Conservation (phyloP, 1,139 yeast genomes). For the Yamadazyma dendronema region DNA sequence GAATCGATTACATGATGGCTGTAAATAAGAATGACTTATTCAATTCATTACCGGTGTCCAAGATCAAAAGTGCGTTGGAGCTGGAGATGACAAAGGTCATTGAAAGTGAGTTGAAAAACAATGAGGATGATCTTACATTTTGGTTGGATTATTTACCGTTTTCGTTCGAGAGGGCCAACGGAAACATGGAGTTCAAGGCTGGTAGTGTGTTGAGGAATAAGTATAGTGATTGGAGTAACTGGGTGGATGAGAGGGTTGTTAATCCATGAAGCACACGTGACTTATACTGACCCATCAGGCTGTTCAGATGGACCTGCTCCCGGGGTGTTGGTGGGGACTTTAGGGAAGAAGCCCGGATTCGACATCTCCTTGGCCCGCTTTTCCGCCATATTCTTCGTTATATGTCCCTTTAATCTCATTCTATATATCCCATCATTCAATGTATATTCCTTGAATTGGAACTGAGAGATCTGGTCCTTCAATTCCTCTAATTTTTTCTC, state of each 20-base stretch:
- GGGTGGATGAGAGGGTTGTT: constrained; percentile 75
- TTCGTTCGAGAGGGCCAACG: constrained; percentile 66
- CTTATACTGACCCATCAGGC: too few relatives aligned
- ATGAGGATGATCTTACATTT: constrained; percentile 30
- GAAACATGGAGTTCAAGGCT: constrained; percentile 64
- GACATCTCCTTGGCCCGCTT: constrained; percentile 40
- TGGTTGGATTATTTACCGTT: constrained; percentile 48
- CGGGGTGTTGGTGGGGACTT: constrained; percentile 39
- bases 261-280: constrained; percentile 27
- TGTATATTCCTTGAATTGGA: constrained; percentile 45
- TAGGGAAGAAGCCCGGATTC: constrained; percentile 52
- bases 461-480: constrained; percentile 21
- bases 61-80: constrained; percentile 60
- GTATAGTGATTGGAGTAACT: constrained; percentile 62
- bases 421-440: constrained; percentile 54
- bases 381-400: constrained; percentile 37
- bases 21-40: constrained; percentile 84
- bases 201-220: constrained; percentile 68
- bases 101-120: constrained; percentile 38
- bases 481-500: constrained; percentile 22
- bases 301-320: constrained; percentile 1
- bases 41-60: constrained; percentile 69
- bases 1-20: constrained; percentile 71
- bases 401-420: constrained; percentile 45
- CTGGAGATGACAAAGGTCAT: constrained; percentile 61